Evolutionary conservation across 441 rosid genomes (phyloP).

Genomic region (Bocquillonia castaneifolia): DNA sequence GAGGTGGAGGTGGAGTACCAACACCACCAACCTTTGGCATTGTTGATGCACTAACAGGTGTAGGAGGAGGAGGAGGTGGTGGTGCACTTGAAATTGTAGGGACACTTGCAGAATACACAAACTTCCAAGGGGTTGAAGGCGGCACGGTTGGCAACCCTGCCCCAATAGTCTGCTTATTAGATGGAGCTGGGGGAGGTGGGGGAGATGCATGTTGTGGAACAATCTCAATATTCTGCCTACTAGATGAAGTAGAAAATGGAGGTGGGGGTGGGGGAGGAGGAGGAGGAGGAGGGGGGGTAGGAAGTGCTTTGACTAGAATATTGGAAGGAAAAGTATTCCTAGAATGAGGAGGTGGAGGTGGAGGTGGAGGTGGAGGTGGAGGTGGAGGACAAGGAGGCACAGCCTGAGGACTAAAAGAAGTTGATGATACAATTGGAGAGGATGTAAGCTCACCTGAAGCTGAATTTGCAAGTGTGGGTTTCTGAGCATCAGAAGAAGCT

Average conservation of each 20-base stretch:
- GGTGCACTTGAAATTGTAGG: constrained; percentile 19
- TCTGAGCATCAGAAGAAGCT: constrained; percentile 29
- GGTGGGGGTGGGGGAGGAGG: constrained; percentile 27
- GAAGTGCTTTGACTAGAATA: constrained; percentile 12
- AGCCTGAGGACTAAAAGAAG: constrained; percentile 26
- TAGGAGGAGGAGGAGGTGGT: constrained; percentile 17
- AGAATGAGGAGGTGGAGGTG: constrained; percentile 12
- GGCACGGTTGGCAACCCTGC: constrained; percentile 32
- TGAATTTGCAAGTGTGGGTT: constrained; percentile 32
- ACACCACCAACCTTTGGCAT: constrained; percentile 17
- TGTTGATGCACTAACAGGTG: constrained; percentile 8
- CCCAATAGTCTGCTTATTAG: constrained; percentile 28
- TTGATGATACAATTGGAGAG: constrained; percentile 33
- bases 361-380: constrained; percentile 20
- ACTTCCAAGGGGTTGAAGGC: constrained; percentile 42
- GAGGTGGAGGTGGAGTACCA: constrained; percentile 21
- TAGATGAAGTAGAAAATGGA: constrained; percentile 7
- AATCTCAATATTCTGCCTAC: constrained; percentile 19
- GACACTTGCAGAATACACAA: constrained; percentile 30
- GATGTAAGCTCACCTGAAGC: constrained; percentile 39
- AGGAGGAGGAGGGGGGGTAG: constrained; percentile 25
- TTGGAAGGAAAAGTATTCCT: background rate
- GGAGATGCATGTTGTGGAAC: constrained; percentile 14
- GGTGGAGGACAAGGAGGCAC: constrained; percentile 30
- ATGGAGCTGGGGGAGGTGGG: constrained; percentile 23